Percentiles rank a stretch among this genome's conserved stretches.
phyloP scores from a whole-genome alignment of 2,329 filamentous ascomycete genomes.

The Zymoseptoria pseudotritici region DNA sequence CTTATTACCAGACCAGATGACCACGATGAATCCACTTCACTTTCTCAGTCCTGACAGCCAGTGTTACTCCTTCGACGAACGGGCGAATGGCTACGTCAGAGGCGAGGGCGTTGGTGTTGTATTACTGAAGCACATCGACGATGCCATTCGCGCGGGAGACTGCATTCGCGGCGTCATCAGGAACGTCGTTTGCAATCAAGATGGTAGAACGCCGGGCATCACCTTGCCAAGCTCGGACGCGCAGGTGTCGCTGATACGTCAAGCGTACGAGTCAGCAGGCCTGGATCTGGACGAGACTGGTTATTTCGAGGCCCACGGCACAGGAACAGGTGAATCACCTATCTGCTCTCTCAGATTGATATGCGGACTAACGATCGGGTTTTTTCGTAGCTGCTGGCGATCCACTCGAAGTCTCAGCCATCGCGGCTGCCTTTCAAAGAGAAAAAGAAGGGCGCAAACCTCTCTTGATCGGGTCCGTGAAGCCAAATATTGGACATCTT shows the following conservation, averaged over 20 bases:
- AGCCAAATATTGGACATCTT: not conserved
- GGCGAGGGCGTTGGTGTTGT: conserved; percentile 47
- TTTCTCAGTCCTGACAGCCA: conserved; percentile 17
- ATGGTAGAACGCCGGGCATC: conserved; percentile 13
- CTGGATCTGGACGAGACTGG: conserved; percentile 6
- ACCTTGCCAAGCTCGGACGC: conserved; percentile 10
- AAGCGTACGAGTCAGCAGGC: conserved; percentile 7
- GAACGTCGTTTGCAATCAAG: conserved; percentile 6
- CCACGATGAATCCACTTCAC: conserved; percentile 5
- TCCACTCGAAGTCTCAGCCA: not conserved
- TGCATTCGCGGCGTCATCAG: conserved; percentile 13
- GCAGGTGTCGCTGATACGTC: conserved; percentile 11
- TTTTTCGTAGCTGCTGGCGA: not conserved
- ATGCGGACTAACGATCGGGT: not conserved
- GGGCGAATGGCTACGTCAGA: conserved; percentile 44
- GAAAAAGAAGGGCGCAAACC: not conserved
- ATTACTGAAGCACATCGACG: conserved; percentile 30
- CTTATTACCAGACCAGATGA: conserved; percentile 5
- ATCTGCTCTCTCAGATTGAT: not conserved
- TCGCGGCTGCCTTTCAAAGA: not conserved
- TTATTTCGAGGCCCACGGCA: conserved; percentile 16
- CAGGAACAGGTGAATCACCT: conserved; percentile 5
- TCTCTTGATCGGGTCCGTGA: not conserved
- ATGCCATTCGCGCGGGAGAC: conserved; percentile 13
- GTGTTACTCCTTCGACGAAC: conserved; percentile 24